Evolutionary conservation across 1,284 basidiomycete genomes (phyloP).

Genomic region (Ganoderma lucidum): DNA sequence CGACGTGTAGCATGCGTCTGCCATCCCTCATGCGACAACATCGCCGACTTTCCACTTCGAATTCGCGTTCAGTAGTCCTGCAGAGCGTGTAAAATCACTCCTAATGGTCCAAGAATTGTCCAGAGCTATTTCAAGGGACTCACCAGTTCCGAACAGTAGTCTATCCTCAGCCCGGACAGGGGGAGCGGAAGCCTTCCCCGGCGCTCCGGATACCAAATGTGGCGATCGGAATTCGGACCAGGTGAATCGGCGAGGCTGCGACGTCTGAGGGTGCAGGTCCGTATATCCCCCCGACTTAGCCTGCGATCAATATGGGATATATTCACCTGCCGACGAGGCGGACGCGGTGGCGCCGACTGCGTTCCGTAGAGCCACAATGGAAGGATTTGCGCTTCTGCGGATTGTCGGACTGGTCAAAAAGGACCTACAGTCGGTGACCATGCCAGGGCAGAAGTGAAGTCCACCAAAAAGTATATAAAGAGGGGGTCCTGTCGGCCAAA

Average conservation of each 20-base stretch:
- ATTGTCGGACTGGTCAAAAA: not conserved
- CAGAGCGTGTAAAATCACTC: constrained; percentile 39
- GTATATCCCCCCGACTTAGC: not conserved
- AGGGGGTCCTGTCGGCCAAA: not conserved
- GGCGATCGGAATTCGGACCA: not conserved
- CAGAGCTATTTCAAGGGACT: too few relatives aligned
- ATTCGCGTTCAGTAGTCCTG: too few relatives aligned
- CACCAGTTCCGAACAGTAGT: too few relatives aligned
- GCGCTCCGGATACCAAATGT: not conserved
- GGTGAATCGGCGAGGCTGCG: not conserved
- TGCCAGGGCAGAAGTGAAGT: not conserved
- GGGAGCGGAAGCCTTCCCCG: not conserved
- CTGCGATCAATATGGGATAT: not conserved
- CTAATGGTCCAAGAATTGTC: too few relatives aligned
- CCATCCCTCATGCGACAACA: too few relatives aligned
- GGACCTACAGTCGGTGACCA: not conserved
- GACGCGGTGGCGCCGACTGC: not conserved
- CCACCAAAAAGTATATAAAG: not conserved
- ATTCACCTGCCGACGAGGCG: not conserved
- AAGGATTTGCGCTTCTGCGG: too few relatives aligned
- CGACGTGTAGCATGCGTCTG: constrained; percentile 55
- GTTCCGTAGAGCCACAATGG: not conserved
- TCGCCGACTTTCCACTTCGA: too few relatives aligned
- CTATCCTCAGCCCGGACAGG: too few relatives aligned
- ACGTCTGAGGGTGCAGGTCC: not conserved